Evolutionary conservation across 2,329 filamentous ascomycete genomes (phyloP).

Genomic region (Xylaria arbuscula): DNA sequence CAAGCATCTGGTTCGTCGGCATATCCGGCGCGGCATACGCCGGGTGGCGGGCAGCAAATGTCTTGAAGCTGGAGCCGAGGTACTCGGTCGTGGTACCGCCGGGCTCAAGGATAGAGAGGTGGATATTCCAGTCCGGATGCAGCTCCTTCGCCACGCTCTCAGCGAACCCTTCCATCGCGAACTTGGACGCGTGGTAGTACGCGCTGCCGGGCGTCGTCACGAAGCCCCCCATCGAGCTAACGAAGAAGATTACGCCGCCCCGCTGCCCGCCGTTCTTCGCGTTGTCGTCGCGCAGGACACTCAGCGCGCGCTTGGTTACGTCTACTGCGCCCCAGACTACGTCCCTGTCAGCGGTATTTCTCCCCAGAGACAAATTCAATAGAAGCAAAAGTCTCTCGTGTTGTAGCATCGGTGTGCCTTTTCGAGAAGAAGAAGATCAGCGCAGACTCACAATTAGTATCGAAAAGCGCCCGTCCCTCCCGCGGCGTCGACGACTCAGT

Average conservation of each 20-base stretch:
- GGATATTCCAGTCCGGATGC: conserved; percentile 46
- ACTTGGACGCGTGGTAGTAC: conserved; percentile 44
- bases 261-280: conserved; percentile 44
- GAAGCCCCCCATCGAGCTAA: conserved; percentile 64
- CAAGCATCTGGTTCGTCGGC: conserved; percentile 44
- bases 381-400: not conserved
- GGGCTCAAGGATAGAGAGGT: conserved; percentile 57
- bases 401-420: not conserved
- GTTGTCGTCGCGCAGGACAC: conserved; percentile 52
- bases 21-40: conserved; percentile 50
- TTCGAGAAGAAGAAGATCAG: not conserved
- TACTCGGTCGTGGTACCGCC: conserved; percentile 53
- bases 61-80: conserved; percentile 41
- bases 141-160: conserved; percentile 40
- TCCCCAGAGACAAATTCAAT: not conserved
- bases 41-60: conserved; percentile 51
- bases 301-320: conserved; percentile 53
- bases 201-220: conserved; percentile 44
- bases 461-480: conserved; percentile 52
- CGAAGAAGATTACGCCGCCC: conserved; percentile 65
- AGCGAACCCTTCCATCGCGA: conserved; percentile 43
- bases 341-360: not conserved
- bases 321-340: conserved; percentile 55
- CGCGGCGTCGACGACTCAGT: conserved; percentile 47
- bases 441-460: conserved; percentile 52